These are phyloP conservation scores for Suillus alpinus DNA, from an alignment of 768 basidiomycete species.

Conservation along the genomic window DNA sequence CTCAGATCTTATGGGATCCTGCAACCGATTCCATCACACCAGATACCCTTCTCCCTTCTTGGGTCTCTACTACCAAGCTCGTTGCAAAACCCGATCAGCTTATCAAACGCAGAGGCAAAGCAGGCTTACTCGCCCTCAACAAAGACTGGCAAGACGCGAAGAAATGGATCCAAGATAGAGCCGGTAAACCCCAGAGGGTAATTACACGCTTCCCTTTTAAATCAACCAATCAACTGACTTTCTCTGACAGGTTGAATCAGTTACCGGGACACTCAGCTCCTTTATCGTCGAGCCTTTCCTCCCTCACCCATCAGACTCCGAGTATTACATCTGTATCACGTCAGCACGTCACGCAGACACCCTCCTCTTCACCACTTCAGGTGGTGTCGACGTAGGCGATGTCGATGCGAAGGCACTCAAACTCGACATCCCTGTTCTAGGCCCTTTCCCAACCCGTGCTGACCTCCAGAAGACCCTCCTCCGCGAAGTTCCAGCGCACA, in stretches of 20 bases:
- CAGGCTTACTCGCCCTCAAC: constrained; percentile 92
- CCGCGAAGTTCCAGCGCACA: constrained; percentile 73
- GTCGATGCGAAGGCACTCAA: constrained; percentile 96
- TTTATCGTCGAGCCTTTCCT: constrained; percentile 99
- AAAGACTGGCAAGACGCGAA: constrained; percentile 87
- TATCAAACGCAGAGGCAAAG: constrained; percentile 99
- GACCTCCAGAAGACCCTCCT: constrained; percentile 74
- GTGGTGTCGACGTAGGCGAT: constrained; percentile 98
- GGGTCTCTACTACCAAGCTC: constrained; percentile 84
- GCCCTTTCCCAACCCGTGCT: constrained; percentile 78
- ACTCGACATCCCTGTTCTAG: constrained; percentile 74
- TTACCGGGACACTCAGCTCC: constrained; percentile 58
- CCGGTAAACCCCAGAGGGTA: constrained; percentile 91
- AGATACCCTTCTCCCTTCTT: constrained; percentile 63
- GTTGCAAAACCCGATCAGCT: constrained; percentile 98
- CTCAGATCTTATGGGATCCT: constrained; percentile 85
- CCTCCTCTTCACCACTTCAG: constrained; percentile 98
- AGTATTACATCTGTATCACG: constrained; percentile 98
- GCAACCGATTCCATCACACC: constrained; percentile 59
- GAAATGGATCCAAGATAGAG: constrained; percentile 81
- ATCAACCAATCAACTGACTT: constrained; percentile 24
- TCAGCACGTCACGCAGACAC: constrained; percentile 92
- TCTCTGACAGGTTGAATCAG: constrained; percentile 63
- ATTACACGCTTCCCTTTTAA: neutral
- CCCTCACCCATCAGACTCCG: constrained; percentile 89